Base-by-base conservation (phyloP, 305 asterid genomes). In the Fraxinus sp. region DNA sequence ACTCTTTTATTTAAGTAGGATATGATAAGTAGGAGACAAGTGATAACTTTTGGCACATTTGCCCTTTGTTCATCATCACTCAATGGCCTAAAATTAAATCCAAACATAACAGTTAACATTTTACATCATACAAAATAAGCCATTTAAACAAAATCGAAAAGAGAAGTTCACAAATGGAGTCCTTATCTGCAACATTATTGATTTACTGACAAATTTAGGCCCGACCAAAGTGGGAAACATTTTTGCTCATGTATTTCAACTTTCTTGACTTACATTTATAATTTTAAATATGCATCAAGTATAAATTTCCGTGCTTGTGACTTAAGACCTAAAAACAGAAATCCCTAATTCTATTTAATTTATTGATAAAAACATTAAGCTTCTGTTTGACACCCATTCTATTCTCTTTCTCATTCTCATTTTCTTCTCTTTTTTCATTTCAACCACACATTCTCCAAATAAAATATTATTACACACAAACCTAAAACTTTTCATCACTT, bases 21-120 rank as follows among this genome's bases (percentile, higher is more conserved):
- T n/a, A n/a, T n/a, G n/a, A n/a, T n/a, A n/a, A n/a, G n/a, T n/a
- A n/a, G n/a, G n/a, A n/a, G n/a, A 83, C 98, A 94, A 9, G 90
- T 86, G 76, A 92, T 84, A 33, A 88, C 94, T 79, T 75, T 89
- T 13, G 93, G 88, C 81, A 91, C 93, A 80, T 91, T 94, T 85
- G 83, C 35, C 85, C 88, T 87, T 77, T 87, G 93, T 82, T 94
- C 96, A 20, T 92, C 93, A 32, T 91, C 97, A 73, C 79, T 86
- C 71, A 94, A 83, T 14, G 98, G 97, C 93, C 97, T 92, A 78
- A 74, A 68, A 66, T 49, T 28, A 33, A 82, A 85, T 82, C 59
- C 79, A 79, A 78, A 79, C 57, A 35, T 46, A 74, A 13, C n/a
- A 18, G 35, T 77, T 28, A 78, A 41, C 20, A 30, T 20, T n/a